Evolutionary conservation across 345 rosid species (phyloP), one percentile per base, ranked within the genome.

Genomic region (Camelina laxa): DNA sequence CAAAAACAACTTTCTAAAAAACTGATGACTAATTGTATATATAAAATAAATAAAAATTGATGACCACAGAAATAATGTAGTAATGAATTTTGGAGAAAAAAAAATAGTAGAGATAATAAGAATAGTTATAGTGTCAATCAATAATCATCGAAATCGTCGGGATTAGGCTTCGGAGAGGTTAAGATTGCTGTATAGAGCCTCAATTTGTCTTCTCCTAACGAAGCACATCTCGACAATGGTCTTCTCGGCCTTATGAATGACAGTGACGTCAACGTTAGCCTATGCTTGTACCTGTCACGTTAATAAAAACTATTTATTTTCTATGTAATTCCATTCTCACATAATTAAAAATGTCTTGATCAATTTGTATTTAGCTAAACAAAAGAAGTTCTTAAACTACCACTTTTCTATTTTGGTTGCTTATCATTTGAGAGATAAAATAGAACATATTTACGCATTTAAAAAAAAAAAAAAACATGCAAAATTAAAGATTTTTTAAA

Each of bases 101-200:
- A 33, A 8, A 33, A 33, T 33, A 33, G 36, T 33, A 8, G 39
- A 36, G 49, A 64, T 24, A 22, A 58, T 49, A 77, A 72, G 7
- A 42, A 51, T 49, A 84, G 71, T 13, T 22, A 22, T 22, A 22
- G 30, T 27, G 44, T 24, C 7, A 35, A 13, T 58, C 33, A 76
- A 60, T 66, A 91, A 73, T 88, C 91, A 65, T 95, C 97, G 66
- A 91, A 90, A 85, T 92, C 97, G 53, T 92, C 96, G 16, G 86
- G 97, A 80, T 92, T 91, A 11, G 97, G 99, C 85, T 95, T 95
- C 1, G 99, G 99, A 27, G 99, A 95, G 64, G 97, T 90, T 33
- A 95, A 77, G 77, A 95, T 79, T 12, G 99, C 97, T 1, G 99
- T 88, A 72, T 95, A 95, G 67, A 95, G 92, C 83, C 92, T 82